A percentile compares a stretch with the other conserved stretches of the same genome.
These are phyloP conservation scores for Naganishia sp. DNA, from an alignment of 1,284 basidiomycete species.

Conservation along the genomic window DNA sequence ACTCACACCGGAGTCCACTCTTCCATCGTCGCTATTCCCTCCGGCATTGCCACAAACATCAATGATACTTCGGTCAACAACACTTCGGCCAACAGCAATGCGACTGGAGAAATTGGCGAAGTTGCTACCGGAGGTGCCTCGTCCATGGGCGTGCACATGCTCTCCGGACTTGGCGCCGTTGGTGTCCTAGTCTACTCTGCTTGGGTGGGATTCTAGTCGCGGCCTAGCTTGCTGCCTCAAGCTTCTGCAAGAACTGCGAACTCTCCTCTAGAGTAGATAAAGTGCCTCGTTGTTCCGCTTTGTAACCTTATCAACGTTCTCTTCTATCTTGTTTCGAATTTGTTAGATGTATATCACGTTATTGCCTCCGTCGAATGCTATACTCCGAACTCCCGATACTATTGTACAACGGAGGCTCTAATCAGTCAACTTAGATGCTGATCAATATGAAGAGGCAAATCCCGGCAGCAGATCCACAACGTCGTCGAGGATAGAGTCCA, in stretches of 20 bases:
- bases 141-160: slow-evolving; percentile 3
- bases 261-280: background rate
- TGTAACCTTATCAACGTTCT: background rate
- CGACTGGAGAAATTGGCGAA: background rate
- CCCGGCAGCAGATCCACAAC: too few relatives aligned
- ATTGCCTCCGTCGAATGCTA: too few relatives aligned
- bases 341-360: too few relatives aligned
- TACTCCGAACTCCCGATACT: too few relatives aligned
- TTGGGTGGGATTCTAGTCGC: slow-evolving; percentile 5
- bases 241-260: background rate
- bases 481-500: too few relatives aligned
- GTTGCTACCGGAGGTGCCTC: background rate
- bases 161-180: slow-evolving; percentile 14
- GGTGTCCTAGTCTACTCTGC: slow-evolving; percentile 11
- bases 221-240: background rate
- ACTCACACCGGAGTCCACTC: slow-evolving; percentile 1
- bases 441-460: too few relatives aligned
- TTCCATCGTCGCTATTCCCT: background rate
- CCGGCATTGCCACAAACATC: background rate
- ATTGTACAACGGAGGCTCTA: too few relatives aligned
- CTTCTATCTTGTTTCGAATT: too few relatives aligned
- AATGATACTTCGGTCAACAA: background rate
- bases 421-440: too few relatives aligned
- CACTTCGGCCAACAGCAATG: too few relatives aligned
- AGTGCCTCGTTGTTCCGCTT: background rate